Conservation (phyloP, 176 grass and related monocot genomes). For the Alopecurus myosuroides region DNA sequence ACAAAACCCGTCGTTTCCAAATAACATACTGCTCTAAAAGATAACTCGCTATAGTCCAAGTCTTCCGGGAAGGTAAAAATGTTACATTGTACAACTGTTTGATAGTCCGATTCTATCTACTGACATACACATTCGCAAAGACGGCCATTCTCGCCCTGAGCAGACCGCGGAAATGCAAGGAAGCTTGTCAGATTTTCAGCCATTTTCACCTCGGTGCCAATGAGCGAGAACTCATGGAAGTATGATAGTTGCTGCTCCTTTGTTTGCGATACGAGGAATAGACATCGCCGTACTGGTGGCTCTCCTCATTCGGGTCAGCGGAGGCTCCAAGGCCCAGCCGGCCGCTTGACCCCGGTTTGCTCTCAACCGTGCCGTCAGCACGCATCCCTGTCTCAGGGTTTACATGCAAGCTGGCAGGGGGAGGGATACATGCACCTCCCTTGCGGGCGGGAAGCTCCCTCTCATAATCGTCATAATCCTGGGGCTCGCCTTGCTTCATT, state of each 20-base stretch:
- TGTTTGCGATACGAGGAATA: slow-evolving; percentile 89
- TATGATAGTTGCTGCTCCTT: slow-evolving; percentile 90
- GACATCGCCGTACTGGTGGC: slow-evolving; percentile 91
- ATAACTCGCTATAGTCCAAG: background rate
- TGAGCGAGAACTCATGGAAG: slow-evolving; percentile 72
- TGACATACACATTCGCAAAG: background rate
- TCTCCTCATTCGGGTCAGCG: slow-evolving; percentile 51
- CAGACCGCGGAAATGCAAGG: background rate
- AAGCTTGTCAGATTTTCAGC: background rate
- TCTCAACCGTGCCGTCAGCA: slow-evolving; percentile 59
- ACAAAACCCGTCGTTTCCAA: background rate
- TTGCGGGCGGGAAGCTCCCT: slow-evolving; percentile 64
- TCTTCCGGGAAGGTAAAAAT: background rate
- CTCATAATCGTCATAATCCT: slow-evolving; percentile 72
- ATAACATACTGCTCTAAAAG: background rate
- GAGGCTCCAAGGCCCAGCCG: slow-evolving; percentile 76
- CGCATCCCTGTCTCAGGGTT: slow-evolving; percentile 80
- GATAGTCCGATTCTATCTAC: background rate
- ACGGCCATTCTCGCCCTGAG: background rate
- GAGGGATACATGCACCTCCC: slow-evolving; percentile 89
- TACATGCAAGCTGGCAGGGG: slow-evolving; percentile 64
- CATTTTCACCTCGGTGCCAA: slow-evolving; percentile 26
- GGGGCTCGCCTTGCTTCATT: slow-evolving; percentile 38
- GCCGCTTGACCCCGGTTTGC: slow-evolving; percentile 53
- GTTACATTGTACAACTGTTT: slow-evolving; percentile 22